These are phyloP conservation scores for Aureobasidium sp. DNA, from an alignment of 2,329 filamentous ascomycete species.

Conservation along the genomic window DNA sequence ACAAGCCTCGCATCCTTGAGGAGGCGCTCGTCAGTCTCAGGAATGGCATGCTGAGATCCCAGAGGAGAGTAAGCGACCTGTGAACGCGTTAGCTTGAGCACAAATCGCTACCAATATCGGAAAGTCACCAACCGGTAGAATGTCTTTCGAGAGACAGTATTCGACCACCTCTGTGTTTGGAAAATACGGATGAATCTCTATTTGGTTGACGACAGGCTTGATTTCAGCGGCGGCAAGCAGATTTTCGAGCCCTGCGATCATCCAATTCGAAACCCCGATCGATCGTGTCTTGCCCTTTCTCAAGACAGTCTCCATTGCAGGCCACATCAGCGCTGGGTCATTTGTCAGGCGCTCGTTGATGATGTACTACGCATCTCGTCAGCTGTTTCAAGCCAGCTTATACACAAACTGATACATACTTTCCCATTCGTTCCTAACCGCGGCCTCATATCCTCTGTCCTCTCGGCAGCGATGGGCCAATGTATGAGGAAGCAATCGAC, in stretches of 20 bases:
- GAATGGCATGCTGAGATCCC: conserved; percentile 62
- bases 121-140: conserved; percentile 34
- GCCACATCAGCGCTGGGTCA: conserved; percentile 58
- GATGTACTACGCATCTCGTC: conserved; percentile 50
- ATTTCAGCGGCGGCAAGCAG: conserved; percentile 38
- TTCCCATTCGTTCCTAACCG: too few species aligned
- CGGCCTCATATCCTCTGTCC: conserved; percentile 39
- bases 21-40: conserved; percentile 59
- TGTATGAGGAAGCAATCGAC: conserved; percentile 32
- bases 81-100: too few species aligned
- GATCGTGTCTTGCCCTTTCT: conserved; percentile 46
- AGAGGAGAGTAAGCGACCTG: conserved; percentile 48
- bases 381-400: conserved; percentile 28
- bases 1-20: conserved; percentile 53
- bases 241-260: conserved; percentile 35
- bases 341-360: conserved; percentile 59
- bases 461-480: conserved; percentile 46
- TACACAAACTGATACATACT: too few species aligned
- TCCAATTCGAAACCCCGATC: conserved; percentile 50
- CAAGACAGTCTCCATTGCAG: conserved; percentile 54
- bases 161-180: conserved; percentile 55
- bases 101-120: too few species aligned
- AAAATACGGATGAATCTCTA: conserved; percentile 50
- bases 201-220: conserved; percentile 38
- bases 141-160: conserved; percentile 51